These are phyloP conservation scores for Hymenoscyphus repandus DNA, from an alignment of 2,329 filamentous ascomycete species.

Conservation along the genomic window DNA sequence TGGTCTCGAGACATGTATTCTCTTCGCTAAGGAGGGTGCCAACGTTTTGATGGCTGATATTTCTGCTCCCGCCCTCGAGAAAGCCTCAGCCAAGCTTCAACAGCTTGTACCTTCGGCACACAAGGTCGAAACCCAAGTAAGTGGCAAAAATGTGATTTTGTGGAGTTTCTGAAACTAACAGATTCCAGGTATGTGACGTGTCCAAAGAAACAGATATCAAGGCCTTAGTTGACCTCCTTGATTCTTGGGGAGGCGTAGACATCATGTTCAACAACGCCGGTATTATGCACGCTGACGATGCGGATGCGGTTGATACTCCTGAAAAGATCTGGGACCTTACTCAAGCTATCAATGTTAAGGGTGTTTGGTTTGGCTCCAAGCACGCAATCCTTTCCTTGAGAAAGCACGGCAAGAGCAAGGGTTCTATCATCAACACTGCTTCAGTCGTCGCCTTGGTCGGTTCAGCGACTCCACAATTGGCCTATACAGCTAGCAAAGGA, in stretches of 20 bases:
- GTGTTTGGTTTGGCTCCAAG: slow-evolving; percentile 73
- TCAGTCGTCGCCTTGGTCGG: slow-evolving; percentile 70
- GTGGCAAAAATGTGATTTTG: not conserved
- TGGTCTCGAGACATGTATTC: slow-evolving; percentile 67
- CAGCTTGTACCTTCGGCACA: slow-evolving; percentile 47
- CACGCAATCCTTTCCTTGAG: slow-evolving; percentile 65
- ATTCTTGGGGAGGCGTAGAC: slow-evolving; percentile 66
- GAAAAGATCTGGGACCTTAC: slow-evolving; percentile 75
- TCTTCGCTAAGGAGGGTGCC: slow-evolving; percentile 67
- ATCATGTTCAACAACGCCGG: slow-evolving; percentile 78
- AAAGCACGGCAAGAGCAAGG: slow-evolving; percentile 60
- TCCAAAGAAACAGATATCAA: slow-evolving; percentile 62
- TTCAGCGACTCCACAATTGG: slow-evolving; percentile 65
- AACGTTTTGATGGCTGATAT: slow-evolving; percentile 68
- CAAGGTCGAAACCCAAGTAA: slow-evolving; percentile 42
- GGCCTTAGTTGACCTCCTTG: slow-evolving; percentile 54
- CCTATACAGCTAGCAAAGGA: slow-evolving; percentile 73
- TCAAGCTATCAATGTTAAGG: slow-evolving; percentile 72
- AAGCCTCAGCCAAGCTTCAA: slow-evolving; percentile 54
- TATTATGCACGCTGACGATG: slow-evolving; percentile 67
- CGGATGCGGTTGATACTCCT: slow-evolving; percentile 60
- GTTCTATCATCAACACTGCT: slow-evolving; percentile 70
- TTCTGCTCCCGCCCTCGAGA: slow-evolving; percentile 57
- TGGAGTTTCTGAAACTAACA: slow-evolving; percentile 6
- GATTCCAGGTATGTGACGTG: slow-evolving; percentile 51